Percentiles rank a stretch among this genome's conserved stretches.
These are phyloP conservation scores for Turritis glabra DNA, from an alignment of 345 rosid genomes.

Conservation along the genomic window DNA sequence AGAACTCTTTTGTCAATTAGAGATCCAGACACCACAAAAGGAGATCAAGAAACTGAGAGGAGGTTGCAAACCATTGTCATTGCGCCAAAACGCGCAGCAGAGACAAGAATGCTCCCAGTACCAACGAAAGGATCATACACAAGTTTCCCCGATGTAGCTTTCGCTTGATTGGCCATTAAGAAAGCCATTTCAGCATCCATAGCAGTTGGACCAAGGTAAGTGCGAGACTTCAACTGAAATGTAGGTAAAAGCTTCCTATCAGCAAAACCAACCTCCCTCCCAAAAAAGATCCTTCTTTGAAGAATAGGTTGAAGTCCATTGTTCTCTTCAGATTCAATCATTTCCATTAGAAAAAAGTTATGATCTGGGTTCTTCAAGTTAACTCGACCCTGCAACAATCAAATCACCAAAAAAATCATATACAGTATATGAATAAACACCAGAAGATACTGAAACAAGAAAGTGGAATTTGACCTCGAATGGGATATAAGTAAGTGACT, in stretches of 20 bases:
- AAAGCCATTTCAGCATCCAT: conserved; percentile 99
- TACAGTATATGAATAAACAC: not conserved
- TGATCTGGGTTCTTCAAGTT: conserved; percentile 72
- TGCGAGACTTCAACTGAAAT: conserved; percentile 83
- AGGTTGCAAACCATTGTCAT: conserved; percentile 70
- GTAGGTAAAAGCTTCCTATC: conserved; percentile 88
- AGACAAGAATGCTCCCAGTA: conserved; percentile 94
- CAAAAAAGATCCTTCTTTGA: conserved; percentile 74
- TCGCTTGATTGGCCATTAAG: conserved; percentile 96
- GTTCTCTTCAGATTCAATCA: conserved; percentile 67
- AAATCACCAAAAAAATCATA: conserved; percentile 20
- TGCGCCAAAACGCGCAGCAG: conserved; percentile 93
- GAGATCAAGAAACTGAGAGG: not conserved
- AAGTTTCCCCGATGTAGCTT: conserved; percentile 73
- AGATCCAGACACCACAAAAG: not conserved
- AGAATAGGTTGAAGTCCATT: conserved; percentile 90
- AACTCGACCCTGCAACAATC: conserved; percentile 67
- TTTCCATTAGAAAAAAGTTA: conserved; percentile 85
- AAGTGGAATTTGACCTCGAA: conserved; percentile 57
- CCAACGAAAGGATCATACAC: conserved; percentile 97
- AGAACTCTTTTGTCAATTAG: conserved; percentile 23
- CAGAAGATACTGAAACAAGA: conserved; percentile 1
- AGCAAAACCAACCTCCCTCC: conserved; percentile 87
- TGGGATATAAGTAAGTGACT: conserved; percentile 66
- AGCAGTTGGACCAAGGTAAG: conserved; percentile 91